Conservation (phyloP, 2,329 filamentous ascomycete genomes). For the Penicillium sumatraense region DNA sequence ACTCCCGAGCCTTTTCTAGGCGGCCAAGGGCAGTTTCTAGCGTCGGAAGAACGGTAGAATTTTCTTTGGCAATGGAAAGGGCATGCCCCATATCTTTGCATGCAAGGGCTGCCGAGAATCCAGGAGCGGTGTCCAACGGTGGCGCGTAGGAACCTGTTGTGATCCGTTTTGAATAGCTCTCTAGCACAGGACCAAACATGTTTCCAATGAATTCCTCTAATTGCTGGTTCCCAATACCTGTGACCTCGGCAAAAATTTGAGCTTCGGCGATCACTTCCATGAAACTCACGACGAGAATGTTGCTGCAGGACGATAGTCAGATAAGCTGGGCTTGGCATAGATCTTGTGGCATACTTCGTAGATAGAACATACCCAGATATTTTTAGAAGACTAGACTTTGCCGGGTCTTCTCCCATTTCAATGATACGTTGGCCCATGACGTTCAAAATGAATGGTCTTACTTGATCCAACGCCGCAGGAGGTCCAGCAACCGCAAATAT, state of each 20-base stretch:
- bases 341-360: too few relatives aligned
- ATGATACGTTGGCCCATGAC: slow-evolving; percentile 44
- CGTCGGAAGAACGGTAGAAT: slow-evolving; percentile 9
- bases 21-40: slow-evolving; percentile 14
- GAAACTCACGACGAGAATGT: slow-evolving; percentile 55
- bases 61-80: slow-evolving; percentile 8
- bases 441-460: slow-evolving; percentile 48
- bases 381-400: slow-evolving; percentile 53
- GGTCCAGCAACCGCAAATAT: slow-evolving; percentile 55
- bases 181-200: slow-evolving; percentile 22
- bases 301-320: slow-evolving; percentile 38
- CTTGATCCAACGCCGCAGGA: slow-evolving; percentile 34
- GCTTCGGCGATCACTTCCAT: slow-evolving; percentile 57
- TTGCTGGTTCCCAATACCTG: slow-evolving; percentile 44
- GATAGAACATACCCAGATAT: slow-evolving; percentile 44
- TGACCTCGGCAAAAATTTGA: slow-evolving; percentile 55
- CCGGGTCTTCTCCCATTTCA: slow-evolving; percentile 48
- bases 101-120: slow-evolving; percentile 22
- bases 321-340: too few relatives aligned
- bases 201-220: slow-evolving; percentile 49
- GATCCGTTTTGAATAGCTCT: slow-evolving; percentile 23
- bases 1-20: slow-evolving; percentile 10
- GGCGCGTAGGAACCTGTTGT: slow-evolving; percentile 26
- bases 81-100: slow-evolving; percentile 22
- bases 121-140: slow-evolving; percentile 9